Conservation (phyloP, 148 eudicot genomes). For the Rhododendron ferrugineum region DNA sequence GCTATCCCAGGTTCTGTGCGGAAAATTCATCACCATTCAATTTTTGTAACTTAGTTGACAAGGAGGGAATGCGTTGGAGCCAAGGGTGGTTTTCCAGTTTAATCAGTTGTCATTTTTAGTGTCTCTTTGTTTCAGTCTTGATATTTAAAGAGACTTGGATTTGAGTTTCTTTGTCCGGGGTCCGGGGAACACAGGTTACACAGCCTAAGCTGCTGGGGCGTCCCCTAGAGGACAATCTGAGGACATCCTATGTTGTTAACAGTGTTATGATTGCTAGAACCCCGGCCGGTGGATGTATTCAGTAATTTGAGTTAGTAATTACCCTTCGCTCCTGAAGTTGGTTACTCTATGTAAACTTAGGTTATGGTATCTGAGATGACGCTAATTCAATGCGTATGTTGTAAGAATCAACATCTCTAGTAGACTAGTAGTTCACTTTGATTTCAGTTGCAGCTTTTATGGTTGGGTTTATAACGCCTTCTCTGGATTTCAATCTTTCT, state of each 20-base stretch:
- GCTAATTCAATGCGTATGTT: not conserved
- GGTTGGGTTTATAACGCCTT: not conserved
- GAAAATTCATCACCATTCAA: not conserved
- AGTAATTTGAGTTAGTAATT: not conserved
- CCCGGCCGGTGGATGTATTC: not conserved
- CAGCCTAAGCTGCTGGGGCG: not conserved
- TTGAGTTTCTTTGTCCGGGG: not conserved
- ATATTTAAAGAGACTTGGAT: not conserved
- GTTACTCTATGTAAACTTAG: not conserved
- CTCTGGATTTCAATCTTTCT: slow-evolving; percentile 10
- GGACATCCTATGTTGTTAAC: not conserved
- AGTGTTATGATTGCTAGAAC: not conserved
- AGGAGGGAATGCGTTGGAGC: not conserved
- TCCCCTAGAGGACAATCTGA: not conserved
- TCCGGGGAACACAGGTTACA: not conserved
- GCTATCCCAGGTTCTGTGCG: not conserved
- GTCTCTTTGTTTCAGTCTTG: not conserved
- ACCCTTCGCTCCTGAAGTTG: not conserved
- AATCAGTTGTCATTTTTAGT: not conserved
- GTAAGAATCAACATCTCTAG: not conserved
- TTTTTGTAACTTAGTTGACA: not conserved
- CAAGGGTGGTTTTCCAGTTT: not conserved
- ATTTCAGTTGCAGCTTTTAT: not conserved
- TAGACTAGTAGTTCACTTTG: not conserved
- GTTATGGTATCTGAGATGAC: not conserved